Base-by-base conservation (phyloP, 306 rosid genomes). In the Urtica urens region DNA sequence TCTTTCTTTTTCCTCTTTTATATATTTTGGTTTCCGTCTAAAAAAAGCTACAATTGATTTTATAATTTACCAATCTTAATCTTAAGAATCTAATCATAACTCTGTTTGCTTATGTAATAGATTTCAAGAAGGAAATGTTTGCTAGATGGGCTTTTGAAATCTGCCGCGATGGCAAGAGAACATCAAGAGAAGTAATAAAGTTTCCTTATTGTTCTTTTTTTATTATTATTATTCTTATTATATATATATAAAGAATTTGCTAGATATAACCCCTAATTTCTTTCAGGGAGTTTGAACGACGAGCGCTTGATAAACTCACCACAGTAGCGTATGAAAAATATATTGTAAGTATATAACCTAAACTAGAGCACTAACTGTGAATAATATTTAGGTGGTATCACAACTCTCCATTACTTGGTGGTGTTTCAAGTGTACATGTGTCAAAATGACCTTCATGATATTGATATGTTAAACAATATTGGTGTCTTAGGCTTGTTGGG, bases 321-420 rank as follows among this genome's bases (percentile, higher is more conserved):
- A 68, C 73, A 57, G 73, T 76, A 84, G 81, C 99, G 62, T 79
- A 79, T 57, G 82, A 77, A 66, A 90, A 85, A 71, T 79, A 90
- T 65, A 72, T 51, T 93, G 99, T 90, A 88, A 67, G 67, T 59
- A n/a, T n/a, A 14, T 28, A 28, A 35, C n/a, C n/a, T 35, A 10
- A 10, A 35, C 33, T 28, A 28, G 10, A 28, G 33, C 6, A 28
- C 38, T 27, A n/a, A n/a, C n/a, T n/a, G n/a, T 33, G 38, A 49
- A 48, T 26, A 10, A 15, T 33, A 9, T 24, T 49, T 28, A 49
- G 23, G 9, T 29, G 25, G 17, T 24, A 12, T 25, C 26, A 46
- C 21, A 46, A 24, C 6, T 46, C 15, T 11, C 30, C 12, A 46
- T 21, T 1, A 23, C n/a, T 4, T 10, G 2, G 30, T 15, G 17